These are phyloP conservation scores for Cucurbita ficifolia DNA, from an alignment of 306 rosid genomes.

Conservation along the genomic window DNA sequence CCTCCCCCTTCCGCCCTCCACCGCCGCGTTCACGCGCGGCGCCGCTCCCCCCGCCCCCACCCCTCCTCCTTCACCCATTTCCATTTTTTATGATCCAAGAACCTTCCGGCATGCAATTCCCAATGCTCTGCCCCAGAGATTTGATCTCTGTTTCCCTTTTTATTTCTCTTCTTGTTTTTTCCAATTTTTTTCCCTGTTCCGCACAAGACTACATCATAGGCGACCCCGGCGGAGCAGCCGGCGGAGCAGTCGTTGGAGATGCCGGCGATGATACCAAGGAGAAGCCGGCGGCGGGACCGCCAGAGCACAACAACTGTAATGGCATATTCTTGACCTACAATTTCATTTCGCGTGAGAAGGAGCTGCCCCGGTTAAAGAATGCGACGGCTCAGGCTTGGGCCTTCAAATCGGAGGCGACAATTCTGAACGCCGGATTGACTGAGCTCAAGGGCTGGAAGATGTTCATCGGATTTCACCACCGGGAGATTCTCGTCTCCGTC, in stretches of 20 bases:
- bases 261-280: neutral
- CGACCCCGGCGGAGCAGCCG: neutral
- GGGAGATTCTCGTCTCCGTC: constrained; percentile 49
- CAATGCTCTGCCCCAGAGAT: neutral
- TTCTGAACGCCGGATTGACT: constrained; percentile 44
- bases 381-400: constrained; percentile 69
- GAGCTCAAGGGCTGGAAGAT: constrained; percentile 57
- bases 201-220: constrained; percentile 22
- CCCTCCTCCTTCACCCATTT: neutral
- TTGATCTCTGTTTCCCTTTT: neutral
- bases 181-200: constrained; percentile 5
- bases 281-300: constrained; percentile 11
- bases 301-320: constrained; percentile 30
- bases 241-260: neutral
- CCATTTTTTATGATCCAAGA: neutral
- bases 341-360: constrained; percentile 28
- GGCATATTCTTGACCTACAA: constrained; percentile 59
- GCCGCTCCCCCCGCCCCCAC: neutral
- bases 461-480: constrained; percentile 61
- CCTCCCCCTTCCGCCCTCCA: neutral
- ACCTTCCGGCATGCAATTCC: constrained; percentile 14
- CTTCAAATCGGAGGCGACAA: constrained; percentile 39
- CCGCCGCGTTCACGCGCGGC: constrained; percentile 25
- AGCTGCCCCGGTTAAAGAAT: constrained; percentile 43
- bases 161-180: neutral